Percentiles rank a stretch among this genome's conserved stretches.
phyloP scores from a whole-genome alignment of 192 early-diverging fungal genomes.

The Coemansia sp. region DNA sequence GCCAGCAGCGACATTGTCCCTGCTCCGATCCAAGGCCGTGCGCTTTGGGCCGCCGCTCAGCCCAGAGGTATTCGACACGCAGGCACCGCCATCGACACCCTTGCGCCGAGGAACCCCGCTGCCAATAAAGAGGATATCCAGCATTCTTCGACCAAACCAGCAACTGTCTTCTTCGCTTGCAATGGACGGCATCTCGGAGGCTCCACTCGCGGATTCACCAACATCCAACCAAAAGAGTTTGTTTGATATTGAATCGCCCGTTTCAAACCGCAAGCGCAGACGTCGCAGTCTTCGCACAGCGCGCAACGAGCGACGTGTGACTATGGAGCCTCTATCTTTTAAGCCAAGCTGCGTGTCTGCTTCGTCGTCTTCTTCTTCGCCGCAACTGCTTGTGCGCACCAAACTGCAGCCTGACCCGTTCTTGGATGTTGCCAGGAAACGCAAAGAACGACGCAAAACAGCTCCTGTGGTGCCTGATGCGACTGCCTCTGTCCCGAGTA shows the following conservation, averaged over 20 bases:
- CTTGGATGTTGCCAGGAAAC: conserved; percentile 1
- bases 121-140: conserved; percentile 30
- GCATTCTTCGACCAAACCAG: conserved; percentile 35
- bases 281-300: conserved; percentile 26
- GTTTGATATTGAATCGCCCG: conserved; percentile 29
- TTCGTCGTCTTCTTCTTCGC: conserved; percentile 9
- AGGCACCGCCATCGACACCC: conserved; percentile 58
- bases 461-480: conserved; percentile 14
- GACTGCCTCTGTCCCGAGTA: conserved; percentile 8
- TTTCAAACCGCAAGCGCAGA: conserved; percentile 9
- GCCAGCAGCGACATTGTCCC: not conserved
- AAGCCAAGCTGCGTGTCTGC: not conserved
- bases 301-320: not conserved
- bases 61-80: conserved; percentile 62
- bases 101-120: conserved; percentile 58
- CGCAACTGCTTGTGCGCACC: conserved; percentile 18
- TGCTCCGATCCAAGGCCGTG: conserved; percentile 22
- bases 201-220: not conserved
- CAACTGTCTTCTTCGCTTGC: not conserved
- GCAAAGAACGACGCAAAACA: conserved; percentile 23
- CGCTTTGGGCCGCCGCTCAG: conserved; percentile 61
- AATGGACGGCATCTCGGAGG: not conserved
- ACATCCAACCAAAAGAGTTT: not conserved
- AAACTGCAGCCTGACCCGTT: not conserved
- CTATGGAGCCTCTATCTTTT: not conserved